These are phyloP conservation scores for Chytriomyces confervae DNA, from an alignment of 192 early-diverging fungal species.

Conservation along the genomic window DNA sequence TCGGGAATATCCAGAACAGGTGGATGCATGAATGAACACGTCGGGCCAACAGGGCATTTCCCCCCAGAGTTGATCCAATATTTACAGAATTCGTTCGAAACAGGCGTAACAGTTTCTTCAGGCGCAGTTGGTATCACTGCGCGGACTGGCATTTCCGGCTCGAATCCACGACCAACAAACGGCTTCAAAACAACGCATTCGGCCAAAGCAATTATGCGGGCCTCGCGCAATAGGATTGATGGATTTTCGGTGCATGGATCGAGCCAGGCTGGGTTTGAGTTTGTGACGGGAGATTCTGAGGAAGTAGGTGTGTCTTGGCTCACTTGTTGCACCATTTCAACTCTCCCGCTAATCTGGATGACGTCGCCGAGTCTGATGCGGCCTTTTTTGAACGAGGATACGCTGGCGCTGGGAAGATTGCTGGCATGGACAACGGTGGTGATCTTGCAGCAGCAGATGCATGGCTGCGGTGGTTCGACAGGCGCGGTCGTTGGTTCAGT, in stretches of 20 bases:
- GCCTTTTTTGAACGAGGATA: slow-evolving; percentile 11
- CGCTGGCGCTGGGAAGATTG: background rate
- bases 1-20: slow-evolving; percentile 32
- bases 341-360: background rate
- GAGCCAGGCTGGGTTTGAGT: background rate
- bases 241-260: background rate
- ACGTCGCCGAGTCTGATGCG: slow-evolving; percentile 18
- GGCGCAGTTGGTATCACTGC: background rate
- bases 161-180: slow-evolving; percentile 26
- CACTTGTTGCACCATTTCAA: background rate
- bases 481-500: too few relatives aligned
- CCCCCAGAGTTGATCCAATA: slow-evolving; percentile 43
- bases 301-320: too few relatives aligned
- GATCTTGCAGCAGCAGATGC: slow-evolving; percentile 25
- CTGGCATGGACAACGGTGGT: slow-evolving; percentile 10
- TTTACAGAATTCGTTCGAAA: slow-evolving; percentile 33
- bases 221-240: background rate
- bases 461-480: background rate
- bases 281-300: too few relatives aligned
- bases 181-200: slow-evolving; percentile 5
- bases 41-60: slow-evolving; percentile 16
- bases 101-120: background rate
- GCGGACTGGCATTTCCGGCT: slow-evolving; percentile 18
- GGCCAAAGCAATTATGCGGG: background rate
- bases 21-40: slow-evolving; percentile 44